Base-by-base conservation (phyloP, 495 filamentous ascomycete species). In the Parachaetomium inaequale region DNA sequence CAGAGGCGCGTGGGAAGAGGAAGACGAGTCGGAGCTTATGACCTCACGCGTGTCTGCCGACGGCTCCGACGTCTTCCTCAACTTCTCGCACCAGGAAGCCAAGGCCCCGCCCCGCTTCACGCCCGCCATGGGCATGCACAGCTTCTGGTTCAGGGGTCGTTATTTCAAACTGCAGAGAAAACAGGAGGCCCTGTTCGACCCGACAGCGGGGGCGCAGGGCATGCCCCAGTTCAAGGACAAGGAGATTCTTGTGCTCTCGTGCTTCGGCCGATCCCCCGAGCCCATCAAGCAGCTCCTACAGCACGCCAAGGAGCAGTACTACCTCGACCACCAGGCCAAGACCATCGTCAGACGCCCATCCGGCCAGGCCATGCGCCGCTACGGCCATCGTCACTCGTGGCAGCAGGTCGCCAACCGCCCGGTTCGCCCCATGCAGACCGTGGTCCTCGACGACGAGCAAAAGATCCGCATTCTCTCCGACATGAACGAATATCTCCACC, bases 401-500 rank as follows among this genome's bases (percentile, higher is more conserved):
- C 68, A 76, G 26, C 80, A 83, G 60, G 87, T 87, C 25, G 87
- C 88, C 59, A 81, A 84, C 38, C 74, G 90, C n/a, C 84, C 88
- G 0, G 86, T 88, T 0, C 78, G 92, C 26, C 88, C 93, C 3
- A 85, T 97, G 77, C 82, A 84, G 4, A 96, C 93, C 0, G 93
- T 96, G 0, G 86, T 94, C 2, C 77, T 97, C 17, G 93, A 96
- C 62, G 79, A 82, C 26, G 70, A 77, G 34, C 84, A 91, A 72
- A 97, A 96, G 75, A 71, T 84, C 11, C 80, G 77, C 28, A 81
- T 96, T 21, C 73, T 95, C 32, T 73, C 79, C 17, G 93, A 97
- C 72, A 90, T 96, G 71, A 91, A 92, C 72, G 92, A 96, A 66
- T 97, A 93, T 66, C 76, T 96, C 7, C 86, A 91, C 59, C 87